Percentiles rank a stretch among this genome's conserved stretches.
Conservation (phyloP, 2,329 filamentous ascomycete species). For the Cladosporium halotolerans region DNA sequence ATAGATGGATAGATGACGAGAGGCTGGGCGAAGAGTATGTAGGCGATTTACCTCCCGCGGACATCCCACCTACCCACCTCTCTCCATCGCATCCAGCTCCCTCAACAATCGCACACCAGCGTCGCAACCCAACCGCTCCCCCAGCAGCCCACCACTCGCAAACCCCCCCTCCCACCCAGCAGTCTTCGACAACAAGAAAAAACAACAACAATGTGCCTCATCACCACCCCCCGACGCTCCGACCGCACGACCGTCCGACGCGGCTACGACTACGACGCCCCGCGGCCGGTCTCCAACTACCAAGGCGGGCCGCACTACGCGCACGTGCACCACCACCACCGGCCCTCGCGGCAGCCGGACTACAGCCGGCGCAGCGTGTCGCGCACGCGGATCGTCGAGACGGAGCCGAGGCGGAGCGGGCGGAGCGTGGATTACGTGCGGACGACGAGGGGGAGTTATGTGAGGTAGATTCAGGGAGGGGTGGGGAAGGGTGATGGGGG, state of each 20-base stretch:
- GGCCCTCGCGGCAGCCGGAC: constrained; percentile 18
- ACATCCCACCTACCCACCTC: too few species aligned
- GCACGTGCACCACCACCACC: constrained; percentile 5
- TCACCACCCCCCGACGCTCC: constrained; percentile 20
- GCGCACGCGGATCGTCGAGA: constrained; percentile 13
- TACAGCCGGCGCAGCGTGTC: constrained; percentile 20
- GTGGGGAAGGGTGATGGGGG: not conserved
- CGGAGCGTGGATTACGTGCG: constrained; percentile 18
- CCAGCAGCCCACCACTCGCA: not conserved
- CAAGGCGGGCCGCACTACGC: constrained; percentile 18
- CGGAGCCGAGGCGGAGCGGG: constrained; percentile 8
- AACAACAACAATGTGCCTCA: constrained; percentile 24
- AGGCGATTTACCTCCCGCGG: too few species aligned
- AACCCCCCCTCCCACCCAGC: not conserved
- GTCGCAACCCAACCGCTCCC: not conserved
- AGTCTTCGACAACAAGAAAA: too few species aligned
- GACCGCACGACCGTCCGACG: constrained; percentile 15
- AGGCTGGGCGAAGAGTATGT: too few species aligned
- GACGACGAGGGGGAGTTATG: constrained; percentile 22
- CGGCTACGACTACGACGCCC: constrained; percentile 19
- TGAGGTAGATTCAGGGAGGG: constrained; percentile 13
- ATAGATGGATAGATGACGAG: too few species aligned
- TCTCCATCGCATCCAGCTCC: not conserved
- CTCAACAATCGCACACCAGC: not conserved
- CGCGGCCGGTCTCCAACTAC: constrained; percentile 29